Evolutionary conservation across 495 filamentous ascomycete genomes (phyloP), one percentile per base, ranked within the genome.

Genomic region (Lophiostoma macrostomum): DNA sequence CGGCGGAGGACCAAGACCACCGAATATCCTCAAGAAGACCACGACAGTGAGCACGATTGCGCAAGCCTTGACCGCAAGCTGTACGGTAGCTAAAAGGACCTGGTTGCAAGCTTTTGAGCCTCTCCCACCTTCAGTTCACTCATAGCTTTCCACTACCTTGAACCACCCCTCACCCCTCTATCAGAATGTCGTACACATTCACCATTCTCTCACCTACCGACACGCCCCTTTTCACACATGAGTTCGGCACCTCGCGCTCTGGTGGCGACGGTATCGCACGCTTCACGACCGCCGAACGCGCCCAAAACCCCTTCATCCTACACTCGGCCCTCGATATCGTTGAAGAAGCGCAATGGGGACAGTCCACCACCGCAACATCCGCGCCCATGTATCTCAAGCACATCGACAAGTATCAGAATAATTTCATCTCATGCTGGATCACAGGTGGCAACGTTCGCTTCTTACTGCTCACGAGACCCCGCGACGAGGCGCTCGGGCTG

Each of bases 281-380:
- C 56, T 96, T 95, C 78, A 80, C 76, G 25, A 85, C 90, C 38
- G 84, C 94, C 56, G 86, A 90, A 22, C 81, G 87, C 42, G 85
- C 91, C 67, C 87, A 96, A 82, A 96, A 95, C 75, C 93, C 96
- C 70, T 96, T 97, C 76, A 87, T 98, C 69, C 83, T 93, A 38
- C 91, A 98, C 73, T 86, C 85, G 46, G 85, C 84, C 60, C 73
- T 98, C 35, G 93, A 98, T 66, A 89, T 96, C 37, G 84, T 96
- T 19, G 93, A 97, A 70, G 93, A 98, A 64, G 79, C 90, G 16
- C 91, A 96, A 70, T 98, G 94, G 93, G 82, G 77, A 11, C 52
- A 32, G 25, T 58, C 48, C 0, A 31, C 56, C 38, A 47, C 41
- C 30, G 47, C 57, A 35, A 50, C 48, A 22, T 24, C 16, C 42